A percentile compares a stretch with the other conserved stretches of the same genome.
Evolutionary conservation across 2,329 filamentous ascomycete species (phyloP).

Genomic region (Sporothrix schenckii): DNA sequence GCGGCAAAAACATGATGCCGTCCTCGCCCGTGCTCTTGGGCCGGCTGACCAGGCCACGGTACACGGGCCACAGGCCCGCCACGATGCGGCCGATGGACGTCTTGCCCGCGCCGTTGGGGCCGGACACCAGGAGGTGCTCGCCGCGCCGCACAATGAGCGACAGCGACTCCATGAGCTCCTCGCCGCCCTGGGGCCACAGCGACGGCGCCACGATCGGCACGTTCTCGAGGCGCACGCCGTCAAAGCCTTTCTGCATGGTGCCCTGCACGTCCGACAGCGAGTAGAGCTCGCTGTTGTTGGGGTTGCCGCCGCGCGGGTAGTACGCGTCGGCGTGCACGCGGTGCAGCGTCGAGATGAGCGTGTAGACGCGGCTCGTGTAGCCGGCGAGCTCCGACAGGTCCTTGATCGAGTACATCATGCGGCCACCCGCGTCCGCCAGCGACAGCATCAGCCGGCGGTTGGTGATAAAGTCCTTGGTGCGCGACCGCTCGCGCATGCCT

Average conservation of each 20-base stretch:
- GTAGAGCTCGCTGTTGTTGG: slow-evolving; percentile 68
- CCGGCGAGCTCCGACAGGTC: slow-evolving; percentile 94
- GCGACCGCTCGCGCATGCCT: slow-evolving; percentile 70
- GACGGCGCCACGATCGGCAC: slow-evolving; percentile 90
- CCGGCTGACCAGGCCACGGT: slow-evolving; percentile 86
- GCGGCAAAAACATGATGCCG: slow-evolving; percentile 97
- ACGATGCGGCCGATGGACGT: slow-evolving; percentile 84
- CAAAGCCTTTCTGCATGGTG: slow-evolving; percentile 91
- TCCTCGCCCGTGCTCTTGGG: slow-evolving; percentile 80
- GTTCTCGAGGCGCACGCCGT: slow-evolving; percentile 89
- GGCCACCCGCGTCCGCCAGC: slow-evolving; percentile 88
- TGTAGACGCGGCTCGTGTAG: slow-evolving; percentile 95
- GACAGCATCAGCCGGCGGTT: slow-evolving; percentile 99
- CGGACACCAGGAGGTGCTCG: slow-evolving; percentile 92
- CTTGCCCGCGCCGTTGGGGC: slow-evolving; percentile 93
- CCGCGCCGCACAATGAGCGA: slow-evolving; percentile 87
- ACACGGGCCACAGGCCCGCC: slow-evolving; percentile 93
- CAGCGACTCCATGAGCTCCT: slow-evolving; percentile 85
- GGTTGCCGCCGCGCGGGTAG: slow-evolving; percentile 50
- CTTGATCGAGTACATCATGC: slow-evolving; percentile 99
- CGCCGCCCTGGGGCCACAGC: slow-evolving; percentile 85
- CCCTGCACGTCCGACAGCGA: slow-evolving; percentile 91
- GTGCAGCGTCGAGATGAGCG: slow-evolving; percentile 90
- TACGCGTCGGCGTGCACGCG: slow-evolving; percentile 91
- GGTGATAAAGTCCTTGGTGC: slow-evolving; percentile 99